Base-by-base conservation (phyloP, 768 basidiomycete genomes). In the Trametes cinnabarina region DNA sequence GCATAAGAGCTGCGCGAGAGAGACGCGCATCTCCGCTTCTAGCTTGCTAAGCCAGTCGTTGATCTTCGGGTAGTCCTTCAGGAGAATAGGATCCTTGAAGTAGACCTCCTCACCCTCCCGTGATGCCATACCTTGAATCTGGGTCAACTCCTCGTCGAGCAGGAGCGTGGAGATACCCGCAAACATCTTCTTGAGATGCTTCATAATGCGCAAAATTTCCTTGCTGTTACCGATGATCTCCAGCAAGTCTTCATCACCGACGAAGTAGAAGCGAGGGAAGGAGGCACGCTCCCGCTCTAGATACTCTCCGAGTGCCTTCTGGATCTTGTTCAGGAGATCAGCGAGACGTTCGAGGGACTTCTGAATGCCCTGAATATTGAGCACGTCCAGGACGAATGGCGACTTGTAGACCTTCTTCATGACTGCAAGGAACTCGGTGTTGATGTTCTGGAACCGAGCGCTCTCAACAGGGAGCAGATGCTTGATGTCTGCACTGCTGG, bases 361-460 rank as follows among this genome's bases (percentile, higher is more conserved):
- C 76, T 99, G 97, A 57, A 99, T 90, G 28, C 90, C 91, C 58
- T 85, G 88, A 63, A 98, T 96, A 69, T 95, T 95, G 81, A 98
- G 85, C 55, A 99, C 94, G 66, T 99, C 97, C 48, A 98, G 77
- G 42, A 98, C 88, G 72, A 98, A 96, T 0, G 97, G 95, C 14
- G 96, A 98, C 74, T 98, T 98, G 84, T 96, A 95, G 57, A 99
- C 97, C 73, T 96, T 96, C 80, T 98, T 98, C 97, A 99, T 98
- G 63, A 98, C 94, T 0, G 92, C 86, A 49, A 98, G 79, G 76
- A 99, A 99, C 70, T 99, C 97, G 43, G 92, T 85, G 71, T 99
- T 98, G 80, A 99, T 99, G 74, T 95, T 98, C 70, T 91, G 89
- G 77, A 99, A 99, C 28, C 97, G 91, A n/a, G 93, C 85, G 66